These are phyloP conservation scores for Solanum chiquidenum DNA, from an alignment of 257 asterid genomes.

Conservation along the genomic window DNA sequence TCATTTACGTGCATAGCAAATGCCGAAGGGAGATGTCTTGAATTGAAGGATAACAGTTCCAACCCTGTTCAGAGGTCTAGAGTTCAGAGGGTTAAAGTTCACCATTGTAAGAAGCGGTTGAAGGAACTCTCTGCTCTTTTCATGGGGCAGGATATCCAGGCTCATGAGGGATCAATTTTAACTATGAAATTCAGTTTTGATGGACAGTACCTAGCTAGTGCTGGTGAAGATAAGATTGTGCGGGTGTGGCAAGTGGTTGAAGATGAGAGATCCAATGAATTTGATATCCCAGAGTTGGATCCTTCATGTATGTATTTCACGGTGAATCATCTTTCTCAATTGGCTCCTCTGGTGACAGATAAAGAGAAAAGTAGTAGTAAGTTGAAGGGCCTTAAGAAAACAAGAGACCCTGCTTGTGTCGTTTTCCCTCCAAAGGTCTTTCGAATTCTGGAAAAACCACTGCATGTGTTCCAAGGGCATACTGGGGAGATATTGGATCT, in stretches of 20 bases:
- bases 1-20: conserved; percentile 38
- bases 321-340: conserved; percentile 55
- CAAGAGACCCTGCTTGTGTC: conserved; percentile 71
- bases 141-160: conserved; percentile 67
- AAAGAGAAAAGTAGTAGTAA: conserved; percentile 38
- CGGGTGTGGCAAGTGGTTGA: conserved; percentile 83
- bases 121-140: conserved; percentile 85
- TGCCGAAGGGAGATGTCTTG: conserved; percentile 16
- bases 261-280: conserved; percentile 53
- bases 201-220: conserved; percentile 76
- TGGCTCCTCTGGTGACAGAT: conserved; percentile 43
- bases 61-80: conserved; percentile 16
- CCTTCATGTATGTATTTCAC: conserved; percentile 81
- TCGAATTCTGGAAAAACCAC: conserved; percentile 61
- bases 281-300: conserved; percentile 54
- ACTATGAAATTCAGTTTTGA: conserved; percentile 79
- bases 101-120: conserved; percentile 32
- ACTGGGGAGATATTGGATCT: conserved; percentile 64
- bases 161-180: conserved; percentile 75
- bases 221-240: conserved; percentile 75
- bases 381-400: conserved; percentile 28
- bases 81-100: conserved; percentile 52
- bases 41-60: conserved; percentile 1
- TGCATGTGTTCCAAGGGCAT: conserved; percentile 73
- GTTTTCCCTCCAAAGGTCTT: conserved; percentile 71